A percentile compares a stretch with the other conserved stretches of the same genome.
Evolutionary conservation across 192 early-diverging fungal genomes (phyloP).

Genomic region (Linnemannia schmuckeri): DNA sequence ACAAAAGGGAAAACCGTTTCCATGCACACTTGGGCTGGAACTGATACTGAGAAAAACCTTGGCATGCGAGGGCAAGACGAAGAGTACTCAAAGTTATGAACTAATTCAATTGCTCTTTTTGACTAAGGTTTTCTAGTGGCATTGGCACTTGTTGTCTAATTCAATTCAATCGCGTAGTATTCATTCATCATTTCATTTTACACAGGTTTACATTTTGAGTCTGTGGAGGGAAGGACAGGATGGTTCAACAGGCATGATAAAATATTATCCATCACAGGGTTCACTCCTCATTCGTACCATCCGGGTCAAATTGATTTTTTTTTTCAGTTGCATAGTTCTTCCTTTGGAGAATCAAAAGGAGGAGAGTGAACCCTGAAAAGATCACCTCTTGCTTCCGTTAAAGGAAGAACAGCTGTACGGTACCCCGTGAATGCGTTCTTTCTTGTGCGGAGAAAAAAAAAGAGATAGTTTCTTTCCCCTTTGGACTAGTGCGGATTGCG

Average conservation of each 20-base stretch:
- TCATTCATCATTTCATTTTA: not conserved
- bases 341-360: not conserved
- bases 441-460: not conserved
- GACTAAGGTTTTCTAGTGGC: slow-evolving; percentile 3
- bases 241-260: not conserved
- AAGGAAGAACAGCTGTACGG: not conserved
- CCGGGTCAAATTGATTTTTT: not conserved
- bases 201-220: not conserved
- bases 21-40: not conserved
- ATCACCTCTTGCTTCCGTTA: not conserved
- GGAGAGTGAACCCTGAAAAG: not conserved
- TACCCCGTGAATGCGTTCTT: not conserved
- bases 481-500: not conserved
- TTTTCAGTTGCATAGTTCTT: not conserved
- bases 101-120: not conserved
- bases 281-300: not conserved
- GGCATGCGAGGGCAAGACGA: not conserved
- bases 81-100: not conserved
- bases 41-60: not conserved
- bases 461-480: not conserved
- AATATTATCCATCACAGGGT: not conserved
- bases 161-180: not conserved
- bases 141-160: not conserved
- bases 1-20: not conserved
- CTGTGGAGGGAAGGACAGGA: not conserved